phyloP scores from a whole-genome alignment of 2,329 filamentous ascomycete genomes.

The Ploettnerulaceae sp. region DNA sequence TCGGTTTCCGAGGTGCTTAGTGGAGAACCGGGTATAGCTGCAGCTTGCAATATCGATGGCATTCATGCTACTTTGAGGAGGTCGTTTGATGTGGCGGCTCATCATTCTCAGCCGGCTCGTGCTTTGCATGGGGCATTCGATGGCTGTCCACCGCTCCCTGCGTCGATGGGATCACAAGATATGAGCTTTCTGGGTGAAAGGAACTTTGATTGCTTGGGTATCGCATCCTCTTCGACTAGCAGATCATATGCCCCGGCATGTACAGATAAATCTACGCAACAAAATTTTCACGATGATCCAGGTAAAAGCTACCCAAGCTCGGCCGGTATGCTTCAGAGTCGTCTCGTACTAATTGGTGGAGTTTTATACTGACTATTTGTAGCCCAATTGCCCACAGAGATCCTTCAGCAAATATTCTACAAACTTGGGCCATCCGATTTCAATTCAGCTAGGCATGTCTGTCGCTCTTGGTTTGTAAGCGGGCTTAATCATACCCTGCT shows the following conservation, averaged over 20 bases:
- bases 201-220: slow-evolving; percentile 5
- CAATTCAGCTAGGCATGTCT: slow-evolving; percentile 56
- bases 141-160: slow-evolving; percentile 14
- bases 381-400: slow-evolving; percentile 34
- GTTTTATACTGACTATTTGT: not conserved
- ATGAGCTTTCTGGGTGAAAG: not conserved
- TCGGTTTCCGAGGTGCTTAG: slow-evolving; percentile 27
- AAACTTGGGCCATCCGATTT: slow-evolving; percentile 42
- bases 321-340: too few species aligned
- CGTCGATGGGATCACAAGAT: slow-evolving; percentile 11
- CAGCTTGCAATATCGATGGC: not conserved
- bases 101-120: not conserved
- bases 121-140: slow-evolving; percentile 16
- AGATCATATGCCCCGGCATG: slow-evolving; percentile 1
- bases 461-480: slow-evolving; percentile 53
- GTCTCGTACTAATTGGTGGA: too few species aligned
- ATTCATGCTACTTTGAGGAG: not conserved
- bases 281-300: too few species aligned
- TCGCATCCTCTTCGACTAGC: not conserved
- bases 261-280: not conserved
- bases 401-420: slow-evolving; percentile 36
- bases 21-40: not conserved
- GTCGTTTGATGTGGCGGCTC: not conserved
- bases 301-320: too few species aligned
- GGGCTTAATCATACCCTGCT: slow-evolving; percentile 50